Percentiles rank a stretch among this genome's conserved stretches.
Evolutionary conservation across 345 rosid species (phyloP).

Genomic region (Raphanus raphanistrum): DNA sequence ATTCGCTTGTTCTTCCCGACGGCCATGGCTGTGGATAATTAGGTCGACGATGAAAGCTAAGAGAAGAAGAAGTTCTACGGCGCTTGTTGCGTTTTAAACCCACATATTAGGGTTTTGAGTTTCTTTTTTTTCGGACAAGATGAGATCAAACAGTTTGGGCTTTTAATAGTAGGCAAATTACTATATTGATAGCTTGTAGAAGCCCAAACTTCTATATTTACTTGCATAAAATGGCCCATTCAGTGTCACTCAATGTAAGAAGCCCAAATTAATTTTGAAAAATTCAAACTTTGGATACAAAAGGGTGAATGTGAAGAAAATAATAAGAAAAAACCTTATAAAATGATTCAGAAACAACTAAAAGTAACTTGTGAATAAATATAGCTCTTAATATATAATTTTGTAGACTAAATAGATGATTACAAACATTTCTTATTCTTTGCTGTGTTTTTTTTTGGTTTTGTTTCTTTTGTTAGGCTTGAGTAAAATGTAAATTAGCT

Average conservation of each 20-base stretch:
- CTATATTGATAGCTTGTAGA: background rate
- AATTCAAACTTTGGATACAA: background rate
- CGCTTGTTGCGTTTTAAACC: conserved; percentile 28
- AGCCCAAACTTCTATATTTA: background rate
- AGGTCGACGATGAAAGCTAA: conserved; percentile 21
- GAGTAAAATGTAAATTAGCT: background rate
- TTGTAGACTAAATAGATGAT: background rate
- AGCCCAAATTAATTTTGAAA: too few relatives aligned
- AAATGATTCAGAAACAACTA: background rate
- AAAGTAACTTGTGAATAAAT: background rate
- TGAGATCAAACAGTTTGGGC: conserved; percentile 3
- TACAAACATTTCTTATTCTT: background rate
- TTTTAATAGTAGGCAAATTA: background rate
- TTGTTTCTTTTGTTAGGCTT: background rate
- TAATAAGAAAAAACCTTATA: background rate
- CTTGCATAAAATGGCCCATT: background rate
- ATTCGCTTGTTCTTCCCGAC: conserved; percentile 88
- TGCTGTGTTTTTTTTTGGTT: background rate
- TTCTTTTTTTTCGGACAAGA: background rate
- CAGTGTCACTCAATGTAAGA: too few relatives aligned
- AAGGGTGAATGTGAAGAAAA: background rate
- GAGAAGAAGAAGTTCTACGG: conserved; percentile 6
- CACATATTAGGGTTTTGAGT: conserved; percentile 28
- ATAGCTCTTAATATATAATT: background rate
- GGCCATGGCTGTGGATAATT: conserved; percentile 34